Base-by-base conservation (phyloP, 2,329 filamentous ascomycete genomes). In the Penicillium sp. region DNA sequence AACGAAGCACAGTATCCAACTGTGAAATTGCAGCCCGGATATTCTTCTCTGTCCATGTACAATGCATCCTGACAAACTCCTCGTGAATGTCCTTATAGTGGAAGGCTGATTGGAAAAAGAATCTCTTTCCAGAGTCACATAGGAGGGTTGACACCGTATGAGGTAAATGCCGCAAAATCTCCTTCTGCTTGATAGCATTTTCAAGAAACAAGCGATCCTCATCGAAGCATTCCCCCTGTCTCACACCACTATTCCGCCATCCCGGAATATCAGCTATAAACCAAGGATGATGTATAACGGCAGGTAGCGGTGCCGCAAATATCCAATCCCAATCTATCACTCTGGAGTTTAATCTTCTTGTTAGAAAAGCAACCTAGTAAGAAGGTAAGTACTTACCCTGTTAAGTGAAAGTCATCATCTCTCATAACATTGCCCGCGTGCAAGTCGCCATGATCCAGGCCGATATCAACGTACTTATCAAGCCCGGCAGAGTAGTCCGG, bases 271-370 rank as follows among this genome's bases (percentile, higher is more conserved):
- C 49, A 20, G 48, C 48, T 13, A 56, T 50, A 7, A 56, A 54
- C 51, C 42, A 56, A 35, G 49, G 51, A 7, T 52, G 44, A 20
- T 56, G 44, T 0, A 56, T 52, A 29, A 54, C 41, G 4, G 53
- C 49, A 13, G 48, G 51, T 2, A 56, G 45, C 9, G 48, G 48
- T 16, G 46, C 51, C 18, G 43, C 16, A 34, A 7, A 50, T 13
- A 51, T 47, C 46, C 48, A 54, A 37, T 51, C 51, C 53, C 46
- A 54, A 36, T 56, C 51, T 27, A 54, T 47, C 5, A 54, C 40
- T 32, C 50, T 51, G 32, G 32, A n/a, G 7, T 34, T 7, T 9
- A 28, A 11, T 35, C 10, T 2, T 9, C 7, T 13, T 8, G 6
- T 2, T 32, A 16, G 7, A 32, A 32, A 8, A 3, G 5, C 6